A percentile compares a stretch with the other conserved stretches of the same genome.
These are phyloP conservation scores for Coemansia sp. DNA, from an alignment of 192 early-diverging fungal genomes.

Conservation along the genomic window DNA sequence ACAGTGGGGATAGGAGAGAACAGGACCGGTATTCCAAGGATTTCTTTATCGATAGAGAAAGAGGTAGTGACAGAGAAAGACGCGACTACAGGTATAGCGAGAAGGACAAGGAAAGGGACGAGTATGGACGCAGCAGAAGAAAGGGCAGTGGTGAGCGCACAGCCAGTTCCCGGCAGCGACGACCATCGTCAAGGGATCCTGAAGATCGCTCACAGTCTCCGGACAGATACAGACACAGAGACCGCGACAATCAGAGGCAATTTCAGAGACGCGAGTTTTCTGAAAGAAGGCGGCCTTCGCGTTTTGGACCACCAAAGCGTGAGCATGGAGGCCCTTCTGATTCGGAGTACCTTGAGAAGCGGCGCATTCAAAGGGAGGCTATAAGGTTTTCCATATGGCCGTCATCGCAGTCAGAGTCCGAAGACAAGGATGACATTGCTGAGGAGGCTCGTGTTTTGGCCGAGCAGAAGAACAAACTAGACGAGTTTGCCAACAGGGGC, in stretches of 20 bases:
- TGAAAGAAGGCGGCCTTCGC: background rate
- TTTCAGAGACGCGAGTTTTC: background rate
- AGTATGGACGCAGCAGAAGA: slow-evolving; percentile 13
- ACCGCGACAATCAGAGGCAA: background rate
- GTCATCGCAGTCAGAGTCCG: slow-evolving; percentile 57
- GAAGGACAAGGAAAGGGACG: slow-evolving; percentile 7
- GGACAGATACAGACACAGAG: background rate
- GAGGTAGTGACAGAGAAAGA: background rate
- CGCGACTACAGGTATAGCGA: background rate
- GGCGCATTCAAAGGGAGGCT: slow-evolving; percentile 45
- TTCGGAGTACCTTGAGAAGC: slow-evolving; percentile 33
- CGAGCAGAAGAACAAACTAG: slow-evolving; percentile 23
- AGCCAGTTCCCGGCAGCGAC: background rate
- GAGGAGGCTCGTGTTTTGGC: slow-evolving; percentile 39
- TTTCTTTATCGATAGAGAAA: background rate
- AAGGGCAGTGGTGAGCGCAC: background rate
- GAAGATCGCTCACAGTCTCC: background rate
- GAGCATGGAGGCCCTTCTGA: slow-evolving; percentile 18
- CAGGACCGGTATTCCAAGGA: background rate
- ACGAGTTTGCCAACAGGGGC: slow-evolving; percentile 19
- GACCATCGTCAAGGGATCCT: background rate
- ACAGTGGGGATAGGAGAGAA: background rate
- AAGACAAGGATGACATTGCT: slow-evolving; percentile 47
- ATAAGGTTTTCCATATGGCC: slow-evolving; percentile 59
- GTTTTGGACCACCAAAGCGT: background rate